Evolutionary conservation across 345 rosid genomes (phyloP).

Genomic region (Salix suchowensis): DNA sequence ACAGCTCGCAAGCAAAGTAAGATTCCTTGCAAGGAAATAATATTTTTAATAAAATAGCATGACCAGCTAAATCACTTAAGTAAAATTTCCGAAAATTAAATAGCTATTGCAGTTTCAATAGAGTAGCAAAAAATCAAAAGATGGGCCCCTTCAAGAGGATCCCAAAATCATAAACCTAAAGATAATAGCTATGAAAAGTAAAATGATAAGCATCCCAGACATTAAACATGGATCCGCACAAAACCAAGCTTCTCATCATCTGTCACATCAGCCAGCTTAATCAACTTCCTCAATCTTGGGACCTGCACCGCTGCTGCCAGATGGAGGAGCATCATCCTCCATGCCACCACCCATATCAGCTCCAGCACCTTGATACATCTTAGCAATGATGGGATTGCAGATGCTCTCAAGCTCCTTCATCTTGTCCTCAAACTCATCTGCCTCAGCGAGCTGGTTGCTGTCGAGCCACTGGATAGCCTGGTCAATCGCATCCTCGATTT

Average conservation of each 20-base stretch:
- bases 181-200: background rate
- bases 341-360: constrained; percentile 15
- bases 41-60: background rate
- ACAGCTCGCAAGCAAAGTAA: no score
- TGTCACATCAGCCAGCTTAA: background rate
- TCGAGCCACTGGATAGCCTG: constrained; percentile 14
- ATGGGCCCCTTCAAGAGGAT: background rate
- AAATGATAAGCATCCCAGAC: background rate
- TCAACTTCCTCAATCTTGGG: constrained; percentile 17
- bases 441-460: background rate
- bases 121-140: background rate
- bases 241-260: background rate
- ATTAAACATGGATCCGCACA: background rate
- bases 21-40: no score
- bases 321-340: constrained; percentile 17
- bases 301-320: constrained; percentile 12
- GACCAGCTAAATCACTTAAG: background rate
- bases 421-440: constrained; percentile 11
- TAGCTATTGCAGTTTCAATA: background rate
- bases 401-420: constrained; percentile 18
- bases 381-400: constrained; percentile 16
- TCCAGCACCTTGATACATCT: constrained; percentile 15
- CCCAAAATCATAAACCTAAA: background rate
- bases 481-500: constrained; percentile 21
- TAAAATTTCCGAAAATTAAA: background rate